Percentiles rank a stretch among this genome's conserved stretches.
Conservation (phyloP, 805 yeast species). For the Starmerella roubikii region DNA sequence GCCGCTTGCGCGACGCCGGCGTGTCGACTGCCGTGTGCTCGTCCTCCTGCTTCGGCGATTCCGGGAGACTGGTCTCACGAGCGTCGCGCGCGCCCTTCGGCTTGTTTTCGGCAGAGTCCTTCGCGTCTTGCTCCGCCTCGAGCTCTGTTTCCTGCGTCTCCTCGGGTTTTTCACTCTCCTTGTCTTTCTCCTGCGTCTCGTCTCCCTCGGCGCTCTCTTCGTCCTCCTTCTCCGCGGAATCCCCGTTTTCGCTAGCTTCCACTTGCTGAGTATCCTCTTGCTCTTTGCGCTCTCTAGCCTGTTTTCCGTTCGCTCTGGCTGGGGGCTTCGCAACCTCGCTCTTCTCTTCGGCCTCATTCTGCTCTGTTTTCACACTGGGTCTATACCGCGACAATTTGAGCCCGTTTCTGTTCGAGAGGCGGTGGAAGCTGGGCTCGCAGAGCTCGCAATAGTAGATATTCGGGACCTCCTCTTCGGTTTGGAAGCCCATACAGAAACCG, state of each 20-base stretch:
- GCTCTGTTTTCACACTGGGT: neutral
- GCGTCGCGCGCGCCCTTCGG: neutral
- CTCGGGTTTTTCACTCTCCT: neutral
- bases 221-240: neutral
- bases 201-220: neutral
- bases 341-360: neutral
- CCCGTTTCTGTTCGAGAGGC: slow-evolving; percentile 10
- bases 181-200: neutral
- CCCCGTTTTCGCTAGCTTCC: neutral
- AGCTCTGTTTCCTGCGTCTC: neutral
- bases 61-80: neutral
- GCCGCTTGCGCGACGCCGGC: neutral
- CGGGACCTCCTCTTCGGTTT: slow-evolving; percentile 61
- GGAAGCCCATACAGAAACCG: slow-evolving; percentile 85
- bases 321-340: neutral
- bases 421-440: slow-evolving; percentile 76
- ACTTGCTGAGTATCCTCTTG: neutral
- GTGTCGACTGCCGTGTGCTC: neutral
- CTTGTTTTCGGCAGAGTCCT: neutral
- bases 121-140: neutral
- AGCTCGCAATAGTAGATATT: slow-evolving; percentile 91
- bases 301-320: neutral
- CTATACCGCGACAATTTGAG: slow-evolving; percentile 10
- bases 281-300: neutral
- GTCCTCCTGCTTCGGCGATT: too few relatives aligned